These are phyloP conservation scores for Berkeleyomyces basicola DNA, from an alignment of 2,329 filamentous ascomycete species.

Conservation along the genomic window DNA sequence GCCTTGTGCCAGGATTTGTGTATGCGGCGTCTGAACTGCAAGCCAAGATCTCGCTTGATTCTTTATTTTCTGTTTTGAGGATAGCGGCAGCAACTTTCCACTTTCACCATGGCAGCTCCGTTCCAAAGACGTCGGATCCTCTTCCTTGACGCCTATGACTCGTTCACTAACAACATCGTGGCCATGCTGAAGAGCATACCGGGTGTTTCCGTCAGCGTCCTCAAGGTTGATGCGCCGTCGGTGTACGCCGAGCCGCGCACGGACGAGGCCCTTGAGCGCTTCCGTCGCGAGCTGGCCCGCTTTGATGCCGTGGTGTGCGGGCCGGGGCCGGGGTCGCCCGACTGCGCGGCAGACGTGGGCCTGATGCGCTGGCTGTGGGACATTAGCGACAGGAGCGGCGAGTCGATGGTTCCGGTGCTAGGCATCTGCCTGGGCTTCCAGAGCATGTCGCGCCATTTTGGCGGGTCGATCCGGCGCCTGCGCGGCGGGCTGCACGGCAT, in stretches of 20 bases:
- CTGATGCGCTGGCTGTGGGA: constrained; percentile 64
- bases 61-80: not conserved
- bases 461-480: constrained; percentile 48
- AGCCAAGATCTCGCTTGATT: not conserved
- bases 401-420: constrained; percentile 54
- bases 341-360: constrained; percentile 58
- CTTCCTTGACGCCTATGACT: constrained; percentile 92
- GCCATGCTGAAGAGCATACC: constrained; percentile 59
- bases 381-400: constrained; percentile 21
- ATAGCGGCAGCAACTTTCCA: not conserved
- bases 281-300: constrained; percentile 25
- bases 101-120: constrained; percentile 16
- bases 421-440: constrained; percentile 87
- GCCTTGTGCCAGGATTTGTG: not conserved
- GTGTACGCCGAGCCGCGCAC: constrained; percentile 25
- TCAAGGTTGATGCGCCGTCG: constrained; percentile 52
- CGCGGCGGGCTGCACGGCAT: constrained; percentile 68
- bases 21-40: not conserved
- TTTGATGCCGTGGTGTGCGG: constrained; percentile 83
- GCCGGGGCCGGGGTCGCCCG: constrained; percentile 74
- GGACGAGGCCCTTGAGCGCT: constrained; percentile 25
- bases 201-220: constrained; percentile 43
- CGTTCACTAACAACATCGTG: constrained; percentile 90
- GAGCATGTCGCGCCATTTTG: constrained; percentile 54
- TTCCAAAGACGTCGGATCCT: constrained; percentile 39